A percentile compares a stretch with the other conserved stretches of the same genome.
phyloP scores from a whole-genome alignment of 2,329 filamentous ascomycete genomes.

The Thermothelomyces thermophilus region DNA sequence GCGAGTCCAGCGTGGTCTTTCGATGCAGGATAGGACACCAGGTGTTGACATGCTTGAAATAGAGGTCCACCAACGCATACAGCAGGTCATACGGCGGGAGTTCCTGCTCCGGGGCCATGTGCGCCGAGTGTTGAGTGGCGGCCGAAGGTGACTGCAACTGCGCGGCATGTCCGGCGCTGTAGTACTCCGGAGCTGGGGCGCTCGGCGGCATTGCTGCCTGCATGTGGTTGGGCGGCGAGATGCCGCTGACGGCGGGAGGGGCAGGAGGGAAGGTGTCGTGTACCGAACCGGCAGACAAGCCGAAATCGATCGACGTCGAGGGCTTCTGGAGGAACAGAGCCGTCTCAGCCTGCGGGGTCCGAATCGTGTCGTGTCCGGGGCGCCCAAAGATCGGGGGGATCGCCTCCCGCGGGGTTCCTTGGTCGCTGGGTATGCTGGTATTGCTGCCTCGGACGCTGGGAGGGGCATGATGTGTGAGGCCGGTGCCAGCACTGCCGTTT shows the following conservation, averaged over 20 bases:
- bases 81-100: constrained; percentile 69
- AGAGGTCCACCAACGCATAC: constrained; percentile 66
- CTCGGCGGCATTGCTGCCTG: constrained; percentile 33
- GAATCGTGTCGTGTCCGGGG: constrained; percentile 37
- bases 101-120: constrained; percentile 53
- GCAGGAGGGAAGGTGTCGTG: constrained; percentile 48
- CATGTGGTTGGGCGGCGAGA: constrained; percentile 34
- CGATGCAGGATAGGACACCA: constrained; percentile 90
- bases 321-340: constrained; percentile 57
- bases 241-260: constrained; percentile 34
- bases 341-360: constrained; percentile 51
- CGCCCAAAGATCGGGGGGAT: constrained; percentile 40
- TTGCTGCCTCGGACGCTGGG: constrained; percentile 45
- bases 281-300: constrained; percentile 38
- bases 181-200: constrained; percentile 44
- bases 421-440: constrained; percentile 43
- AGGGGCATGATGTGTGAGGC: constrained; percentile 22
- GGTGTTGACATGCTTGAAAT: constrained; percentile 73
- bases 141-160: constrained; percentile 54
- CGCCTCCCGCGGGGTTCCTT: constrained; percentile 48
- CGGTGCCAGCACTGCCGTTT: constrained; percentile 11
- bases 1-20: constrained; percentile 69
- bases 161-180: constrained; percentile 28
- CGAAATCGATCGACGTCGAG: constrained; percentile 47
- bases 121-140: constrained; percentile 42